These are phyloP conservation scores for Wilcoxina mikolae DNA, from an alignment of 495 filamentous ascomycete species.

Conservation along the genomic window DNA sequence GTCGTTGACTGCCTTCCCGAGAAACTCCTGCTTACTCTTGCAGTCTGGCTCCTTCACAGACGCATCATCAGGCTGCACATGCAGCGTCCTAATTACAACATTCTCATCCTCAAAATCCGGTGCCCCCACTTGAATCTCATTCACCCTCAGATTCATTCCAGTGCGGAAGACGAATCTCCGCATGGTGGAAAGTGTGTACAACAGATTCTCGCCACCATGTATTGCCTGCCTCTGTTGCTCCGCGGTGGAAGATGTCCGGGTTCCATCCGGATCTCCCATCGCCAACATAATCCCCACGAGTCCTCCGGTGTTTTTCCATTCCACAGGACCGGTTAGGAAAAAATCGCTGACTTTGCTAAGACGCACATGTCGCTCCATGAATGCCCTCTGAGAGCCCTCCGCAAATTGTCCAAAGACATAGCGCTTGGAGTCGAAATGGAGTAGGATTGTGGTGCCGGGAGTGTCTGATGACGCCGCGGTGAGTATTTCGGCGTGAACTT, in stretches of 20 bases:
- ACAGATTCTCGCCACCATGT: conserved; percentile 62
- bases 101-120: conserved; percentile 19
- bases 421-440: conserved; percentile 63
- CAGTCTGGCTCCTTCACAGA: background rate
- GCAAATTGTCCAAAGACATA: conserved; percentile 73
- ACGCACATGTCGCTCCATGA: conserved; percentile 46
- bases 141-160: conserved; percentile 51
- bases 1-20: conserved; percentile 14
- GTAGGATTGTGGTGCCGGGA: conserved; percentile 55
- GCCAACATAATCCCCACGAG: conserved; percentile 71
- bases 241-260: conserved; percentile 24
- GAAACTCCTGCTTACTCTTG: background rate
- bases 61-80: conserved; percentile 12
- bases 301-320: conserved; percentile 66
- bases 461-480: conserved; percentile 79
- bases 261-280: conserved; percentile 44
- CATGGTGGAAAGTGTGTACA: conserved; percentile 62
- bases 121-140: conserved; percentile 40
- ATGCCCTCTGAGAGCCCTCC: conserved; percentile 70
- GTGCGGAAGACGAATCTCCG: conserved; percentile 78
- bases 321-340: conserved; percentile 62
- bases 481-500: conserved; percentile 53
- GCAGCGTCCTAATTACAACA: conserved; percentile 20
- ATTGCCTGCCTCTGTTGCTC: conserved; percentile 35
- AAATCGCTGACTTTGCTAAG: conserved; percentile 51